Conservation (phyloP, 78 protist genomes). For the Andalucia godoyi region DNA sequence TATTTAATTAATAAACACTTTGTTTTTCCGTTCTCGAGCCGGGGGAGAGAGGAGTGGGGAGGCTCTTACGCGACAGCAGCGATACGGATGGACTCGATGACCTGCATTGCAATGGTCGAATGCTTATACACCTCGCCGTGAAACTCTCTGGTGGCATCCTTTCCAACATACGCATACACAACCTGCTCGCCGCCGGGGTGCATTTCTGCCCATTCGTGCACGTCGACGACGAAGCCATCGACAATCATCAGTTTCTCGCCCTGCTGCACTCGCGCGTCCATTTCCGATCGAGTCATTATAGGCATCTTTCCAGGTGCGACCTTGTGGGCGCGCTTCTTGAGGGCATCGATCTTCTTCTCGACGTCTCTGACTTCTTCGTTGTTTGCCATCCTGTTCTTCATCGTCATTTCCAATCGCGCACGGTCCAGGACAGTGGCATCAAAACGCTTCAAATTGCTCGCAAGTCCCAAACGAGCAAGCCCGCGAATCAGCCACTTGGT, state of each 20-base stretch:
- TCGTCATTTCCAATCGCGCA: neutral
- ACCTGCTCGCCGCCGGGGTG: constrained; percentile 27
- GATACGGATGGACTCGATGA: too few relatives aligned
- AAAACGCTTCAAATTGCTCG: constrained; percentile 29
- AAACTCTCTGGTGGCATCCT: constrained; percentile 10
- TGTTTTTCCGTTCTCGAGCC: too few relatives aligned
- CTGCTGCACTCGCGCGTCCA: neutral
- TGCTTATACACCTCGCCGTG: constrained; percentile 20
- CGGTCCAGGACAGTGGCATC: constrained; percentile 24
- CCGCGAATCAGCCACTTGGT: constrained; percentile 60
- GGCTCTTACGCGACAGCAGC: too few relatives aligned
- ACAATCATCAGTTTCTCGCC: neutral
- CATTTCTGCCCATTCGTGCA: neutral
- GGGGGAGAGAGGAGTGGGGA: too few relatives aligned
- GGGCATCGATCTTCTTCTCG: neutral
- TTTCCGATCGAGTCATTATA: too few relatives aligned
- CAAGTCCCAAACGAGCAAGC: constrained; percentile 29
- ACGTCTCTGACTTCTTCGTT: neutral
- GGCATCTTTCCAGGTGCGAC: too few relatives aligned
- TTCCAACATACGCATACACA: neutral
- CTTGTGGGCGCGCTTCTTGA: neutral
- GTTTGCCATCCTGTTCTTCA: neutral
- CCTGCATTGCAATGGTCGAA: constrained; percentile 9
- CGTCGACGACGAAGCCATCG: neutral
- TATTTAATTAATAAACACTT: too few relatives aligned